Evolutionary conservation across 352 stramenopile genomes (phyloP), one percentile per base, ranked within the genome.

Genomic region (Pythium monospermum): DNA sequence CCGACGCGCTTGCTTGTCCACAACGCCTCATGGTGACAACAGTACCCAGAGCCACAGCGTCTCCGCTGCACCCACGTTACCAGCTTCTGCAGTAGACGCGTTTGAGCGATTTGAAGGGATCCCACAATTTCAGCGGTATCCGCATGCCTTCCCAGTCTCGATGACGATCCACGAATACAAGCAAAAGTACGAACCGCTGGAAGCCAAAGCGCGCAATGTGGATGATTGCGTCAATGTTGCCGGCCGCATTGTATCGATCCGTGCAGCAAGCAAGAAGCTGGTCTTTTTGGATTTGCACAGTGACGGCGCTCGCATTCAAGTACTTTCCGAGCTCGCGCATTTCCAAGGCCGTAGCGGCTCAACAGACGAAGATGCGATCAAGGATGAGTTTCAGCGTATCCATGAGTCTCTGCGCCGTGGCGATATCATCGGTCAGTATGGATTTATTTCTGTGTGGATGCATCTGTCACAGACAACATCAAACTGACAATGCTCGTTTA

Each of bases 221-320:
- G 67, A 88, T 0, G 61, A 84, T 25, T n/a, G 50, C 3, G 73
- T 91, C 6, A 68, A 66, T n/a, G 49, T 91, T 13, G 76, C 79
- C 45, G 79, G 57, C 6, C 78, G 82, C 22, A 77, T 92, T 33
- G 70, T 87, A 44, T 79, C 79, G 13, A 92, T 90, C 53, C 78
- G 82, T 25, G 69, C 73, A 38, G 74, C 82, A 28, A 90, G 82
- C 64, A 91, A 90, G 67, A 90, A 92, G 45, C 69, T 92, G 26
- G 73, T 90, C 33, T 92, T 92, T 52, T 39, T 91, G 42, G 79
- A 92, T 58, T 43, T 92, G 22, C 68, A 81, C 45, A 85, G 70
- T 37, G 66, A 90, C 31, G 82, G 78, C 45, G 44, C 66, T 15
- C 80, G 59, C 15, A 69, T 92, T 48, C 82, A 92, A 61, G 74